A percentile compares a stretch with the other conserved stretches of the same genome.
phyloP scores from a whole-genome alignment of 2,329 filamentous ascomycete genomes.

The Aspergillus transmontanensis region DNA sequence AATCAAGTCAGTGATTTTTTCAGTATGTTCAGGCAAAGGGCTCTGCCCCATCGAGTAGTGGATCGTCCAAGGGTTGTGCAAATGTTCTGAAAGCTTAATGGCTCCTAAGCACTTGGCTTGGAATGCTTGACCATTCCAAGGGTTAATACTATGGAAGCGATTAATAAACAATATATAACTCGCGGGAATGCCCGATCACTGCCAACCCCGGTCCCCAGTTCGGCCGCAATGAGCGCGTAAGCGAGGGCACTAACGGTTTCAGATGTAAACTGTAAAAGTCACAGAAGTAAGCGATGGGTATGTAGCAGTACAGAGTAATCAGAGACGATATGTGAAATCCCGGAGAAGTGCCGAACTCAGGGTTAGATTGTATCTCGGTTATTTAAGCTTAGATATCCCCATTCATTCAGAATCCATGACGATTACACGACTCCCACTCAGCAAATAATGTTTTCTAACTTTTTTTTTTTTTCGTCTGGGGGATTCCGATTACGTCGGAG shows the following conservation, averaged over 20 bases:
- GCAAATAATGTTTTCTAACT: constrained; percentile 60
- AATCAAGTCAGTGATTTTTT: neutral
- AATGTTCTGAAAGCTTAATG: too few species aligned
- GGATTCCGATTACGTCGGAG: neutral
- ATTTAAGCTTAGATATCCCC: constrained; percentile 44
- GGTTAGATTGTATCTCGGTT: constrained; percentile 20
- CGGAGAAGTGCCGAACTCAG: too few species aligned
- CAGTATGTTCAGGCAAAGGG: neutral
- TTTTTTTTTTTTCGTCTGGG: too few species aligned
- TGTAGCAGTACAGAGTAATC: too few species aligned
- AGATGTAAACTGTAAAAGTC: too few species aligned
- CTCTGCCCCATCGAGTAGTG: neutral
- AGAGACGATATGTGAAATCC: too few species aligned
- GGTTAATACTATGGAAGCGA: neutral
- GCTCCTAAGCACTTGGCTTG: neutral
- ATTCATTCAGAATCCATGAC: constrained; percentile 65
- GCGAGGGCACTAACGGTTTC: too few species aligned
- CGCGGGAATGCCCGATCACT: too few species aligned
- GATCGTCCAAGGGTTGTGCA: neutral
- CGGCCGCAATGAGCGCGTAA: too few species aligned
- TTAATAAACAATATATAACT: neutral
- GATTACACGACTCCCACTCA: constrained; percentile 65
- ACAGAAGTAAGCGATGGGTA: too few species aligned
- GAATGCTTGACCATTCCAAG: neutral
- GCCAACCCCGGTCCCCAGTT: too few species aligned